A percentile compares a stretch with the other conserved stretches of the same genome.
Conservation (phyloP, 305 asterid genomes). For the Fraxinus sp. region DNA sequence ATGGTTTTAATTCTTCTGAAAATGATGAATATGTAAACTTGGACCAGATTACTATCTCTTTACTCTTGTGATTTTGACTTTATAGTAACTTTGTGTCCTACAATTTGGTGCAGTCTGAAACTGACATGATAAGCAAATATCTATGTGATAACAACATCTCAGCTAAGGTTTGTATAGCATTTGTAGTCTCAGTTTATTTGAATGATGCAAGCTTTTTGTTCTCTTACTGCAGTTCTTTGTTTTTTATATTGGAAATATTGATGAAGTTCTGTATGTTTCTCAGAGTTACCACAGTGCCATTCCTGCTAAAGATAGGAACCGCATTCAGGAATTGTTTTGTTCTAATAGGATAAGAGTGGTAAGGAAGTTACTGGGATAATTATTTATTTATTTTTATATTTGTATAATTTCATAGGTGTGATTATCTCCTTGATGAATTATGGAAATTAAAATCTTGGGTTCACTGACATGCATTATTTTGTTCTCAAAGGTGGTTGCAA, state of each 20-base stretch:
- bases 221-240: constrained; percentile 24
- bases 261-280: constrained; percentile 24
- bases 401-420: constrained; percentile 14
- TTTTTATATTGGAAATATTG: constrained; percentile 9
- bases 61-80: constrained; percentile 19
- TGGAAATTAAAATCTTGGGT: constrained; percentile 15
- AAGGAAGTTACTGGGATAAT: constrained; percentile 27
- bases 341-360: constrained; percentile 91
- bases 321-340: constrained; percentile 78
- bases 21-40: constrained; percentile 10
- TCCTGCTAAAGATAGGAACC: constrained; percentile 78
- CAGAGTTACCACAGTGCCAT: constrained; percentile 96
- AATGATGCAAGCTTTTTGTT: constrained; percentile 17
- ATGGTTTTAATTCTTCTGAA: constrained; percentile 14
- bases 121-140: constrained; percentile 89
- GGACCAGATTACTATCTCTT: constrained; percentile 6
- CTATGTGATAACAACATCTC: constrained; percentile 69
- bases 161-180: constrained; percentile 70
- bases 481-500: constrained; percentile 87
- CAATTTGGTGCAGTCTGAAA: constrained; percentile 60
- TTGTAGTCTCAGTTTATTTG: constrained; percentile 32
- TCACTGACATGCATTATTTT: constrained; percentile 28
- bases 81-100: constrained; percentile 16
- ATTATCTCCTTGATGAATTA: constrained; percentile 3
- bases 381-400: neutral